phyloP scores from a whole-genome alignment of 305 asterid genomes.

The Solanum hybrid region DNA sequence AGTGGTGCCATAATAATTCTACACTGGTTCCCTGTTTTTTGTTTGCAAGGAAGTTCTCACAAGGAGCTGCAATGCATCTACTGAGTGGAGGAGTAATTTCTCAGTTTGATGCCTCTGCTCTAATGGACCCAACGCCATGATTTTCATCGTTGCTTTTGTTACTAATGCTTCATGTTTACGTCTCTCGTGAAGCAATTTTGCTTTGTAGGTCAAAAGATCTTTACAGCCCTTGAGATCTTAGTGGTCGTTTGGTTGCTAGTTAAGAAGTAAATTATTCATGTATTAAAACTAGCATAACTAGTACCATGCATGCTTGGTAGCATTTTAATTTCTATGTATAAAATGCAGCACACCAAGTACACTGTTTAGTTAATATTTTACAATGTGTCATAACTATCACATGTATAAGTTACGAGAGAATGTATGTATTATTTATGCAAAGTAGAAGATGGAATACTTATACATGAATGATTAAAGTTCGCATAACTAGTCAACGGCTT shows the following conservation, averaged over 20 bases:
- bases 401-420: background rate
- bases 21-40: slow-evolving; percentile 58
- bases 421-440: background rate
- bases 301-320: background rate
- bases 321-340: background rate
- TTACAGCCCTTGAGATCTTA: background rate
- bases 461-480: background rate
- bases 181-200: background rate
- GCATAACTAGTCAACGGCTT: background rate
- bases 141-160: background rate
- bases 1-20: slow-evolving; percentile 80
- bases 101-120: slow-evolving; percentile 37
- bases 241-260: background rate
- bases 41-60: slow-evolving; percentile 79
- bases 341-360: background rate
- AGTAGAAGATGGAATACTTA: background rate
- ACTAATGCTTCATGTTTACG: background rate
- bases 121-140: slow-evolving; percentile 35
- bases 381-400: background rate
- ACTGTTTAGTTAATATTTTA: background rate
- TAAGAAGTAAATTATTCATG: background rate
- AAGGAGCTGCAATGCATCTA: slow-evolving; percentile 84
- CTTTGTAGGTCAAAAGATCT: background rate
- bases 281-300: background rate
- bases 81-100: slow-evolving; percentile 46